phyloP scores from a whole-genome alignment of 306 rosid genomes.

The Castanopsis chinensis region DNA sequence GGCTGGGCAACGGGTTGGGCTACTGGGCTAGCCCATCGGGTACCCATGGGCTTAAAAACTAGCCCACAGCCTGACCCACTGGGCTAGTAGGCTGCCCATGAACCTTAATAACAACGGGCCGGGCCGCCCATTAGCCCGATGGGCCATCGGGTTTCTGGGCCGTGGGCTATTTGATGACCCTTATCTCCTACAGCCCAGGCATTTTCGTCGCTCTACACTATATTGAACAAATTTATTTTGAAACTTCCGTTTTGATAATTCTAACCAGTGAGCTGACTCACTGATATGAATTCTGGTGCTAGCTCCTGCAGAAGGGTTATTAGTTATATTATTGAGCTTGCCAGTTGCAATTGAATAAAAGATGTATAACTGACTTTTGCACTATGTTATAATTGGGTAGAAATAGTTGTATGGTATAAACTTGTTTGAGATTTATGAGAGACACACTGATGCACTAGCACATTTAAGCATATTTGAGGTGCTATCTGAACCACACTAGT shows the following conservation, averaged over 20 bases:
- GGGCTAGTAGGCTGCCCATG: too few relatives aligned
- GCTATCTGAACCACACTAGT: not conserved
- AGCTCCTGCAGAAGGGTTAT: not conserved
- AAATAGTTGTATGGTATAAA: not conserved
- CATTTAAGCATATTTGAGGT: not conserved
- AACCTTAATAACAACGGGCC: too few relatives aligned
- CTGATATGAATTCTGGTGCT: slow-evolving; percentile 4
- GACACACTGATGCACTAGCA: not conserved
- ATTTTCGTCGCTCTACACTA: slow-evolving; percentile 6
- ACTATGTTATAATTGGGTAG: not conserved
- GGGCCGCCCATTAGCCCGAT: too few relatives aligned
- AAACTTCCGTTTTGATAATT: slow-evolving; percentile 10
- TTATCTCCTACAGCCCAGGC: slow-evolving; percentile 83
- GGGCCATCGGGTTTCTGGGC: too few relatives aligned
- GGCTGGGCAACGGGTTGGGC: too few relatives aligned
- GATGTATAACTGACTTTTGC: not conserved
- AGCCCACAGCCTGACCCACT: too few relatives aligned
- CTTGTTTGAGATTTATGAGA: not conserved
- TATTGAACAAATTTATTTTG: slow-evolving; percentile 3
- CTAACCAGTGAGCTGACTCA: slow-evolving; percentile 13
- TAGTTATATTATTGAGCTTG: not conserved
- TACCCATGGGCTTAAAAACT: too few relatives aligned
- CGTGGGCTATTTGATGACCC: too few relatives aligned
- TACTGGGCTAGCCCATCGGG: too few relatives aligned
- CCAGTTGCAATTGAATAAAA: not conserved